Percentiles rank a stretch among this genome's conserved stretches.
These are phyloP conservation scores for Colletotrichum nymphaeae DNA, from an alignment of 2,329 filamentous ascomycete genomes.

Conservation along the genomic window DNA sequence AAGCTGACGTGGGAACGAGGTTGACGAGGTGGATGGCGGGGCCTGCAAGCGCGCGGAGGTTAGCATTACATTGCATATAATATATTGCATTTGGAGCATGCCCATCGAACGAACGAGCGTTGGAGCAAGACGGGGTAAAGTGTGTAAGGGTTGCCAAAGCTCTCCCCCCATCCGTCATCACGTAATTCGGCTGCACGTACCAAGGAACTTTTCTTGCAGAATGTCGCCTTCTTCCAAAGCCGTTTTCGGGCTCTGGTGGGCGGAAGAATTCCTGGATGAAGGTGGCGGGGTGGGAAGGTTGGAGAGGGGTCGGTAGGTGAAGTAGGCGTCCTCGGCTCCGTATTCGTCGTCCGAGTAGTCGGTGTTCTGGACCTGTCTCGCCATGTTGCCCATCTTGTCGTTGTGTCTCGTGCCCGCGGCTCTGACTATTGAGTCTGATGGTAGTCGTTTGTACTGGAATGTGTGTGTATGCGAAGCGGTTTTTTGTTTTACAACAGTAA, in stretches of 20 bases:
- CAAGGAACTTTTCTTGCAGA: constrained; percentile 51
- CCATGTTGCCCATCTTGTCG: constrained; percentile 32
- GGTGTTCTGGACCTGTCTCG: constrained; percentile 31
- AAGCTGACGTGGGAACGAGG: constrained; percentile 72
- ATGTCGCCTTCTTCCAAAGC: constrained; percentile 57
- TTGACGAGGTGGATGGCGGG: constrained; percentile 75
- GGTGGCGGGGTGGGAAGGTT: constrained; percentile 75
- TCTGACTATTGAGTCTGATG: background rate
- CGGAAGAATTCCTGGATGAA: constrained; percentile 60
- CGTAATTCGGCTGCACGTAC: constrained; percentile 42
- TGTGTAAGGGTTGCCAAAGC: background rate
- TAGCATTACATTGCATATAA: constrained; percentile 30
- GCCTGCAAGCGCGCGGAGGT: constrained; percentile 54
- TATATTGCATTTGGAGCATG: constrained; percentile 40
- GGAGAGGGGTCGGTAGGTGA: constrained; percentile 75
- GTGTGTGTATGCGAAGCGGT: background rate
- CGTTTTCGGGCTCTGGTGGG: constrained; percentile 54
- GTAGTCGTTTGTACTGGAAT: background rate
- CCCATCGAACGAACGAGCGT: background rate
- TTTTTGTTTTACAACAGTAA: background rate
- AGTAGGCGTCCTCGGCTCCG: constrained; percentile 65
- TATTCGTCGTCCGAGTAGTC: constrained; percentile 55
- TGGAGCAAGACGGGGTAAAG: background rate
- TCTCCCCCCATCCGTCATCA: constrained; percentile 1
- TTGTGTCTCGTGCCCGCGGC: constrained; percentile 5